Base-by-base conservation (phyloP, 2,329 filamentous ascomycete genomes). In the Sporothrix pseudoabietina region DNA sequence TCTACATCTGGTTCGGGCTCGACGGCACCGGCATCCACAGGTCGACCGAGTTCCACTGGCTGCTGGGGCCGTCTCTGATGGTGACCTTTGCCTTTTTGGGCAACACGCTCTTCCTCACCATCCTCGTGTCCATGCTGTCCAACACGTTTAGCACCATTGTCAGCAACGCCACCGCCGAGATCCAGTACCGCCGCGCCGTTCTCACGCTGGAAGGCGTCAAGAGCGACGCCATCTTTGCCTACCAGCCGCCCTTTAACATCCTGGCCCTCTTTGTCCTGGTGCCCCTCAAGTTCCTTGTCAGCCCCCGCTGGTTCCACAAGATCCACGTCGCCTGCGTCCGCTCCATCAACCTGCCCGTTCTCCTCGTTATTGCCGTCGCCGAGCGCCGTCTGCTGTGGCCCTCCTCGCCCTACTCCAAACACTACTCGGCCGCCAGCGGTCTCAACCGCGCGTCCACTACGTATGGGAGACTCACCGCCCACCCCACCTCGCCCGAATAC, bases 1-100 rank as follows among this genome's bases (percentile, higher is more conserved):
- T 96, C 1, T 96, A 92, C 87, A 94, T 97, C 76, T 97, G 93
- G 93, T 96, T 97, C 78, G 93, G 93, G 1, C 87, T 97, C 1
- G 93, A 96, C 77, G 93, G 88, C 7, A 89, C 86, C 3, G 89
- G 89, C 8, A 89, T 91, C 57, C 85, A 88, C 66, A 81, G 84
- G 76, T 88, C 88, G 73, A 85, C 87, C 30, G 89, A 93, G 73
- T 93, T 96, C 78, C 93, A 97, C 82, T 88, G 89, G 85, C 82
- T 94, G n/a, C 84, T 96, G 0, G 93, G 93, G 0, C 93, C 93
- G 0, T 86, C 89, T 2, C 83, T 96, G 32, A 96, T 96, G 92
- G 87, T 96, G 72, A 87, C 91, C 19, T 97, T 96, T 80, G 91
- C 93, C 1, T 96, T 96, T 80, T 85, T 97, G 3, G 93, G 93